Conservation (phyloP, 768 basidiomycete genomes). For the Boletus rubroflammeus region DNA sequence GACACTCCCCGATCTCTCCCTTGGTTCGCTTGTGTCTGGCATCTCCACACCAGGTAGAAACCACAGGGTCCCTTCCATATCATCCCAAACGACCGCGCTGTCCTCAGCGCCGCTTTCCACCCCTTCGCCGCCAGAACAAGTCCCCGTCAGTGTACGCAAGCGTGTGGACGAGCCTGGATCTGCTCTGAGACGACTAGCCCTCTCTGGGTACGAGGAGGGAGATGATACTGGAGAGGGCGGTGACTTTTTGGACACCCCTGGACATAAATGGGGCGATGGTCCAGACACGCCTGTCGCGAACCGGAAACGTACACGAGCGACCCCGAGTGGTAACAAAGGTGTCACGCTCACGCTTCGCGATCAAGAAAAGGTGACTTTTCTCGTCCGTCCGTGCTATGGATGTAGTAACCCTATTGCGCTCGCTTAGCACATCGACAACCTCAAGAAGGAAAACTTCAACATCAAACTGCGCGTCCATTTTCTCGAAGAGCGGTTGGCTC, state of each 20-base stretch:
- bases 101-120: conserved; percentile 51
- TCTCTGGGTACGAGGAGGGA: conserved; percentile 32
- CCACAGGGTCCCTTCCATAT: conserved; percentile 46
- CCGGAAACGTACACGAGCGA: conserved; percentile 40
- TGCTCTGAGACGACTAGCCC: conserved; percentile 39
- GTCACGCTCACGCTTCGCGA: conserved; percentile 79
- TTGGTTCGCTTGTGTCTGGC: conserved; percentile 51
- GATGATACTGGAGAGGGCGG: conserved; percentile 38
- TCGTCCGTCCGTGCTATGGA: not conserved
- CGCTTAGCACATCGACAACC: conserved; percentile 85
- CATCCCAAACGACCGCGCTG: conserved; percentile 48
- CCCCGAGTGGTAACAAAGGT: conserved; percentile 29
- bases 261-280: conserved; percentile 47
- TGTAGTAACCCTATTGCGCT: not conserved
- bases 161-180: conserved; percentile 39
- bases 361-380: conserved; percentile 79
- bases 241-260: conserved; percentile 54
- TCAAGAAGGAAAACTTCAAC: conserved; percentile 97
- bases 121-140: conserved; percentile 43
- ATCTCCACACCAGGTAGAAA: conserved; percentile 50
- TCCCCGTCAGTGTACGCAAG: conserved; percentile 31
- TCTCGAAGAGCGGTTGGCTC: conserved; percentile 86
- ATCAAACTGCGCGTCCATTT: conserved; percentile 96
- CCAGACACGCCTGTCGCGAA: conserved; percentile 51
- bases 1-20: conserved; percentile 57